These are phyloP conservation scores for Komagataella pastoris DNA, from an alignment of 805 yeast species.

Conservation along the genomic window DNA sequence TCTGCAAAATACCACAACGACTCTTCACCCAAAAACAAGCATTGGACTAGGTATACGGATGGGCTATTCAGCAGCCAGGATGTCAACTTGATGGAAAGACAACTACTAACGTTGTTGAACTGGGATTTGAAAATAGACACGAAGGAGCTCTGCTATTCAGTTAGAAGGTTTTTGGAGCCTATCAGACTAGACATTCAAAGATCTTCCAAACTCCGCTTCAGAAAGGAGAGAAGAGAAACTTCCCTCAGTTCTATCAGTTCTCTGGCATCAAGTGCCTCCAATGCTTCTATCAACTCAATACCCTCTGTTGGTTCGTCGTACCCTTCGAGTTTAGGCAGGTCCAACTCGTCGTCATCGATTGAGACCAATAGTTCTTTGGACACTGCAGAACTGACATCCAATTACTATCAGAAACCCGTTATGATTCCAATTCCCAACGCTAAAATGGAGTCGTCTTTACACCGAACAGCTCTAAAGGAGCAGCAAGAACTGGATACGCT, in stretches of 20 bases:
- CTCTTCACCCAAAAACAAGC: slow-evolving; percentile 62
- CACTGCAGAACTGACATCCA: neutral
- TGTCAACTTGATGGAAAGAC: slow-evolving; percentile 72
- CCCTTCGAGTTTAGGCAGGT: neutral
- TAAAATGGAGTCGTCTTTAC: slow-evolving; percentile 11
- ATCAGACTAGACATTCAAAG: slow-evolving; percentile 25
- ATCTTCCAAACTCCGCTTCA: slow-evolving; percentile 17
- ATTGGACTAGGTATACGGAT: slow-evolving; percentile 73
- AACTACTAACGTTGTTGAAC: slow-evolving; percentile 49
- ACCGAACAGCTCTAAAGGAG: slow-evolving; percentile 18
- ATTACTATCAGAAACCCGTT: slow-evolving; percentile 4
- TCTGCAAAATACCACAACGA: slow-evolving; percentile 70
- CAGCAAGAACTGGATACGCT: slow-evolving; percentile 18
- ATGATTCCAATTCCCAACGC: neutral
- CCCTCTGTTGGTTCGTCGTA: neutral
- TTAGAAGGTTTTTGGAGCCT: slow-evolving; percentile 36
- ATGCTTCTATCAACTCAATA: neutral
- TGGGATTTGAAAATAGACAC: slow-evolving; percentile 49
- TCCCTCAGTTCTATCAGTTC: neutral
- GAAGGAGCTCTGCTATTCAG: slow-evolving; percentile 26
- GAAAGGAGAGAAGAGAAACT: slow-evolving; percentile 2
- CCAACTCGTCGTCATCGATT: neutral
- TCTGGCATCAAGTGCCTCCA: neutral
- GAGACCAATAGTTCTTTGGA: neutral
- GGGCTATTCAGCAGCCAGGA: slow-evolving; percentile 57